Evolutionary conservation across 2,329 filamentous ascomycete species (phyloP).

Genomic region (Pseudogymnoascus sp.): DNA sequence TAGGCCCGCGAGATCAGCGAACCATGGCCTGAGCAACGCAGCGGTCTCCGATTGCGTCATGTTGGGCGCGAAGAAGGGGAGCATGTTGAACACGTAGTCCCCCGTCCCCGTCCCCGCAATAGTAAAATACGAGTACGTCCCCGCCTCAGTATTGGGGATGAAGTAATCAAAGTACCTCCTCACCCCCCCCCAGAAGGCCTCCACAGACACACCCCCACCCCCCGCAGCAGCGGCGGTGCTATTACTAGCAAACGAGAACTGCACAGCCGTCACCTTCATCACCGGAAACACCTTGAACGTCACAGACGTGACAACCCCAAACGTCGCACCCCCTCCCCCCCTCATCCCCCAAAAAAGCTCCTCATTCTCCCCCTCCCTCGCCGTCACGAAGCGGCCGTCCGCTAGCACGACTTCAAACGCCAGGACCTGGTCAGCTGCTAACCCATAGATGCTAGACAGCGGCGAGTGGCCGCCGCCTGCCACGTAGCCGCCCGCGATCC

Average conservation of each 20-base stretch:
- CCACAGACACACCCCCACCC: conserved; percentile 24
- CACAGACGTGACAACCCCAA: conserved; percentile 51
- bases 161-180: conserved; percentile 41
- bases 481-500: conserved; percentile 47
- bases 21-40: conserved; percentile 29
- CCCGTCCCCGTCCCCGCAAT: conserved; percentile 28
- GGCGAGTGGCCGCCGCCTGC: conserved; percentile 53
- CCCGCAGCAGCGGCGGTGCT: too few species aligned
- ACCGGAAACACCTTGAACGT: conserved; percentile 43
- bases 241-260: conserved; percentile 40
- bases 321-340: conserved; percentile 50
- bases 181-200: conserved; percentile 42
- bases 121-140: conserved; percentile 24
- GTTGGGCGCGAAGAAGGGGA: conserved; percentile 25
- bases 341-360: conserved; percentile 56
- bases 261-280: conserved; percentile 28
- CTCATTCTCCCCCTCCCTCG: conserved; percentile 40
- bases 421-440: conserved; percentile 52
- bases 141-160: conserved; percentile 30
- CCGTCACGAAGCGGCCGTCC: conserved; percentile 37
- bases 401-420: conserved; percentile 47
- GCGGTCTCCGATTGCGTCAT: conserved; percentile 23
- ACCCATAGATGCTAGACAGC: conserved; percentile 42
- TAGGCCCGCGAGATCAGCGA: conserved; percentile 28
- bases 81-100: conserved; percentile 27